A percentile compares a stretch with the other conserved stretches of the same genome.
phyloP scores from a whole-genome alignment of 1,139 yeast genomes.

The Suhomyces chickasaworum region DNA sequence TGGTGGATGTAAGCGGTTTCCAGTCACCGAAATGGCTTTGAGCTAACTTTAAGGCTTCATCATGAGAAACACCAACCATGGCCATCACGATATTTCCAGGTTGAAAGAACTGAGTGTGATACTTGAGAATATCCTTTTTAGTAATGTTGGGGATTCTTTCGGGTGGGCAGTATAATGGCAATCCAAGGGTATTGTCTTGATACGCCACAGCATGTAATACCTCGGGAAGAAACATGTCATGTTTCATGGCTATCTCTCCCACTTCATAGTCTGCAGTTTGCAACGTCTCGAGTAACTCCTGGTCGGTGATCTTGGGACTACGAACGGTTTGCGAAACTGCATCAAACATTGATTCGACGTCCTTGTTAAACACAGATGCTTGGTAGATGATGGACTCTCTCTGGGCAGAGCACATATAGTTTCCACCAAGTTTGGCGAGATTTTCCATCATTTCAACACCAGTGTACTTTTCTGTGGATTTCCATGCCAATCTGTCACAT shows the following conservation, averaged over 20 bases:
- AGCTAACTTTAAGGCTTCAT: slow-evolving; percentile 65
- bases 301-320: slow-evolving; percentile 64
- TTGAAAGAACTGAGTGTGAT: slow-evolving; percentile 67
- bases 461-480: slow-evolving; percentile 63
- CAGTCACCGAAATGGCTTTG: slow-evolving; percentile 67
- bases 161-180: slow-evolving; percentile 80
- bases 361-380: slow-evolving; percentile 88
- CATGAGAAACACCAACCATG: slow-evolving; percentile 82
- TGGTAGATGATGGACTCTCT: slow-evolving; percentile 92
- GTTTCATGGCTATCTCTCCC: slow-evolving; percentile 76
- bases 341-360: slow-evolving; percentile 79
- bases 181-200: slow-evolving; percentile 71
- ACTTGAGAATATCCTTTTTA: slow-evolving; percentile 55
- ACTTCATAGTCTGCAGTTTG: slow-evolving; percentile 81
- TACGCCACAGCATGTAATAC: slow-evolving; percentile 83
- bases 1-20: slow-evolving; percentile 34
- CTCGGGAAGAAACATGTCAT: slow-evolving; percentile 88
- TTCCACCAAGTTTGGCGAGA: slow-evolving; percentile 84
- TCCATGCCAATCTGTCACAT: slow-evolving; percentile 84
- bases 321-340: slow-evolving; percentile 80
- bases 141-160: slow-evolving; percentile 63
- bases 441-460: slow-evolving; percentile 76
- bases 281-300: slow-evolving; percentile 74
- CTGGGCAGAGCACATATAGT: slow-evolving; percentile 90
- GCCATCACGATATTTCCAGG: slow-evolving; percentile 88